Conservation (phyloP, 192 early-diverging fungal genomes). For the Rhizoclosmatium globosum region DNA sequence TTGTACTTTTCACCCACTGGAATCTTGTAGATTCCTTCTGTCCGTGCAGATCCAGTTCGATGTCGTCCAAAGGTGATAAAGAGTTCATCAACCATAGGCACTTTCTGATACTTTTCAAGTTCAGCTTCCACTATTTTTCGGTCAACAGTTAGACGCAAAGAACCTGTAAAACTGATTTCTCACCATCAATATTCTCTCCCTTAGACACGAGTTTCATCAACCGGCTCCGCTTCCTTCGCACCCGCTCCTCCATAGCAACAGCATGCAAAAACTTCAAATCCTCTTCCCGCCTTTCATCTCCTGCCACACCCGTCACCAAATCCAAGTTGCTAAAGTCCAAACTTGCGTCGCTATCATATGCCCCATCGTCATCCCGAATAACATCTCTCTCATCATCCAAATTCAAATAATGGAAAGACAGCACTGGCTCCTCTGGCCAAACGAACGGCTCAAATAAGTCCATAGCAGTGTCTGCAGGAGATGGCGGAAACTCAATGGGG, state of each 20-base stretch:
- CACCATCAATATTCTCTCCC: constrained; percentile 19
- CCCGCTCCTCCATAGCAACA: constrained; percentile 32
- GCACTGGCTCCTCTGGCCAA: constrained; percentile 32
- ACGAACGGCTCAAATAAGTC: constrained; percentile 33
- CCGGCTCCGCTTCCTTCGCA: constrained; percentile 26
- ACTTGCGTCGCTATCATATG: constrained; percentile 33
- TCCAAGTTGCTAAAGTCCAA: constrained; percentile 34
- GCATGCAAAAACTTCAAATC: constrained; percentile 37
- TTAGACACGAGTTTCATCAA: constrained; percentile 24
- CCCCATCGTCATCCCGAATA: constrained; percentile 12
- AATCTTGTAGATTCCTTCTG: constrained; percentile 80
- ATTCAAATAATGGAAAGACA: constrained; percentile 18
- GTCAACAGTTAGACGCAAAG: neutral
- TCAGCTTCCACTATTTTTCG: constrained; percentile 30
- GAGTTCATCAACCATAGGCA: constrained; percentile 21
- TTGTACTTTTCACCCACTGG: constrained; percentile 67
- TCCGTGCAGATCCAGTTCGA: constrained; percentile 81
- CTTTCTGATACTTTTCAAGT: constrained; percentile 6
- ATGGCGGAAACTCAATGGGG: constrained; percentile 17
- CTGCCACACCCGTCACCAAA: constrained; percentile 25
- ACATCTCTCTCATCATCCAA: constrained; percentile 13
- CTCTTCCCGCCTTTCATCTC: constrained; percentile 27
- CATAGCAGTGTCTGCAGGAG: constrained; percentile 20
- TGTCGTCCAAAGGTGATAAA: constrained; percentile 48
- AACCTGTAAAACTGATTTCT: constrained; percentile 2